Evolutionary conservation across 345 rosid genomes (phyloP), one percentile per base, ranked within the genome.

Genomic region (Geranium rotundifolium): DNA sequence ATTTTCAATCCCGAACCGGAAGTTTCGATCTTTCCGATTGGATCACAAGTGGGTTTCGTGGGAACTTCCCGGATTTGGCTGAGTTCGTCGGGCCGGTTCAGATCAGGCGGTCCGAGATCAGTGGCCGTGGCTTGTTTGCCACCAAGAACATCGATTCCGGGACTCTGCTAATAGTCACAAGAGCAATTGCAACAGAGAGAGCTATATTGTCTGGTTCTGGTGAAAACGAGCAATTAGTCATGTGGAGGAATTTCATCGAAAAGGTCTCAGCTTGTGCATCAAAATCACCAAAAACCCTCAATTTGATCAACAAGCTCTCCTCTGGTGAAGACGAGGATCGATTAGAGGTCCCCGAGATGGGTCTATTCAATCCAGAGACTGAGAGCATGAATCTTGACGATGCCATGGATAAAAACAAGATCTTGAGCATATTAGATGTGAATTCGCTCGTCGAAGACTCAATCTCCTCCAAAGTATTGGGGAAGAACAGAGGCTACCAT

Each of bases 51-150:
- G 80, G 88, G 80, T 85, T 83, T 70, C 77, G 77, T 0, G 88
- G 89, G 12, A 85, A 68, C 57, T 67, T 59, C 5, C 98, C 92
- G 0, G 91, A 92, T 27, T 77, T 92, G 17, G 87, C 91, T 16
- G 96, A 92, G 76, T 87, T 68, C 63, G 71, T 85, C 55, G 95
- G 98, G 16, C 61, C 83, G 0, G 71, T 81, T 23, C 68, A 73
- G 78, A 80, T 89, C 30, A 80, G 60, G 75, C 80, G 66, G 64
- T 92, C 95, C 34, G 87, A 79, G 58, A 69, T 77, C 54, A 79
- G 89, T 65, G 98, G 98, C 60, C 84, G 96, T 67, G 98, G 96
- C 19, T 62, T 92, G n/a, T n/a, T n/a, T n/a, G n/a, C n/a, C n/a
- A n/a, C n/a, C n/a, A n/a, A n/a, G n/a, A n/a, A n/a, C n/a, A 70